Evolutionary conservation across 2,329 filamentous ascomycete genomes (phyloP), one percentile per base, ranked within the genome.

Genomic region (Calonectria pseudoreteaudii): DNA sequence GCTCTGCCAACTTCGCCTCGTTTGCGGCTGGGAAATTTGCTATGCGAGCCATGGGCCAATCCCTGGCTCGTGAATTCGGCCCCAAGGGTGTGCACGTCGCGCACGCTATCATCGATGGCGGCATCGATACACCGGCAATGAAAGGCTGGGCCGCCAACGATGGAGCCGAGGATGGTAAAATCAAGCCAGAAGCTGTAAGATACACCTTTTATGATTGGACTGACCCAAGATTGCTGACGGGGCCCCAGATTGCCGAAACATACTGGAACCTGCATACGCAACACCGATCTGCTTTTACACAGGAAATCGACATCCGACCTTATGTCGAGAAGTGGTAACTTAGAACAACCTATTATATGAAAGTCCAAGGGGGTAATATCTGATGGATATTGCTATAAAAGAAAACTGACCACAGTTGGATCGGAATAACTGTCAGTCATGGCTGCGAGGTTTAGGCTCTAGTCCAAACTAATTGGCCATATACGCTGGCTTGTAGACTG

Each of bases 211-310:
- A 18, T 31, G 0, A 53, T 34, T n/a, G 3, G 4, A 1, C 3
- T 3, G 10, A 2, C 44, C 2, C 28, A 34, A 56, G 11, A 56
- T 26, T 38, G n/a, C 77, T 76, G n/a, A 62, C 77, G 41, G 75
- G 9, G 13, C 9, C 64, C 20, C 56, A 96, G 92, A 97, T 98
- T 87, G 95, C 95, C 16, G 94, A 97, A 77, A 90, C 91, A 18
- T 98, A 98, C 81, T 98, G 95, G 94, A 88, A 93, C 81, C 82
- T 98, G 80, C 95, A 98, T 81, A 93, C 92, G 0, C 95, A 98
- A 86, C 94, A 93, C 36, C 90, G 91, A 78, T 94, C 93, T 7
- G 91, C 91, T 2, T 97, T 96, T 80, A 95, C 94, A 0, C 94
- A 94, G 81, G 94, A 97, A 85, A 84, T 97, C 77, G 95, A 97